phyloP scores from a whole-genome alignment of 2,329 filamentous ascomycete genomes.

The Paecilomyces dactylethromorphus region DNA sequence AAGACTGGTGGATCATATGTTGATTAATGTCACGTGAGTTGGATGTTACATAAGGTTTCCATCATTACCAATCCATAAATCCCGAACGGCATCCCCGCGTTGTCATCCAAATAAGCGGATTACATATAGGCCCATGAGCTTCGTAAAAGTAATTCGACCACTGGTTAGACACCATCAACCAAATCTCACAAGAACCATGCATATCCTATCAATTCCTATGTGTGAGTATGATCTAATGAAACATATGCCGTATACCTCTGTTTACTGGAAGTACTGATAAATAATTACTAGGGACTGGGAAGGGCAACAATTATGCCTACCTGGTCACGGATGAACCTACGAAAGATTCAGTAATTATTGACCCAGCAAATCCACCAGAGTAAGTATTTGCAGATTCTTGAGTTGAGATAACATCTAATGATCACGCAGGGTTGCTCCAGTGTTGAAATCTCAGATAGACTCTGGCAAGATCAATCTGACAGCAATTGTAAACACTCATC shows the following conservation, averaged over 20 bases:
- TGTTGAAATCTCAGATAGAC: slow-evolving; percentile 66
- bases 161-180: slow-evolving; percentile 7
- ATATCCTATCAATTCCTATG: slow-evolving; percentile 49
- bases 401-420: neutral
- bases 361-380: slow-evolving; percentile 47
- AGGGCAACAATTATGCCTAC: slow-evolving; percentile 48
- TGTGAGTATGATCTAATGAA: slow-evolving; percentile 32
- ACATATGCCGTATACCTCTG: neutral
- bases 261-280: neutral
- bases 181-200: slow-evolving; percentile 34
- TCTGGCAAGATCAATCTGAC: slow-evolving; percentile 71
- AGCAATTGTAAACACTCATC: slow-evolving; percentile 92
- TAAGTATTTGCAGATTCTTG: slow-evolving; percentile 19
- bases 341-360: slow-evolving; percentile 45
- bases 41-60: slow-evolving; percentile 3
- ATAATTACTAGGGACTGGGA: slow-evolving; percentile 24
- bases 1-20: neutral
- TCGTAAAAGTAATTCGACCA: slow-evolving; percentile 17
- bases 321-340: slow-evolving; percentile 44
- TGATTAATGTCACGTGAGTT: slow-evolving; percentile 1
- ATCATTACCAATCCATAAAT: slow-evolving; percentile 1
- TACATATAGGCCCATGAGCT: slow-evolving; percentile 17
- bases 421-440: slow-evolving; percentile 49
- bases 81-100: neutral
- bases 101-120: slow-evolving; percentile 1